Evolutionary conservation across 2,329 filamentous ascomycete genomes (phyloP).

Genomic region (Fusarium drepaniforme): DNA sequence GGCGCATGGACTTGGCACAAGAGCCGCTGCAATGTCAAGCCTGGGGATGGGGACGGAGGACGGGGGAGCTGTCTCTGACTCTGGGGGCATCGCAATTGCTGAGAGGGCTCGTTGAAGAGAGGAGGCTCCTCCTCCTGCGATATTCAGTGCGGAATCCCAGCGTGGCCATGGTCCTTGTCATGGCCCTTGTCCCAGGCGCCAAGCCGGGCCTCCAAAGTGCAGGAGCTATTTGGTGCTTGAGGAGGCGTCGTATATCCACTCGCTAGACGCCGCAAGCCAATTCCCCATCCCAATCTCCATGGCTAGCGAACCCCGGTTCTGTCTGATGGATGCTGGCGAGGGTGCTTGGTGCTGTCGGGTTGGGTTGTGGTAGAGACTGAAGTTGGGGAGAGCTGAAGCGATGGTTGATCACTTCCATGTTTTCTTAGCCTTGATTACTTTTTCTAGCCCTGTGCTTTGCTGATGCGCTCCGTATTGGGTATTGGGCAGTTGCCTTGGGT

Average conservation of each 20-base stretch:
- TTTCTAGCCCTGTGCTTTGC: background rate
- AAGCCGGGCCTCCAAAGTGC: slow-evolving; percentile 20
- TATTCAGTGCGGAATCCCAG: background rate
- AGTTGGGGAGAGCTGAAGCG: slow-evolving; percentile 4
- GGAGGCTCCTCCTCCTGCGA: background rate
- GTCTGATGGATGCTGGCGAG: background rate
- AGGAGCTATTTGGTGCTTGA: slow-evolving; percentile 27
- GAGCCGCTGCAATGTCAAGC: slow-evolving; percentile 1
- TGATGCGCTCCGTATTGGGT: background rate
- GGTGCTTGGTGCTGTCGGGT: slow-evolving; percentile 6
- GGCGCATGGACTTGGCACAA: slow-evolving; percentile 2
- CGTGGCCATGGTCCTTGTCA: slow-evolving; percentile 19
- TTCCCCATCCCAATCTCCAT: slow-evolving; percentile 40
- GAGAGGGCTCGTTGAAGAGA: background rate
- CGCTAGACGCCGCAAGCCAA: slow-evolving; percentile 31
- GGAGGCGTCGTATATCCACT: slow-evolving; percentile 20
- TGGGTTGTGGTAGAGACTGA: background rate
- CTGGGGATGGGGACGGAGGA: background rate
- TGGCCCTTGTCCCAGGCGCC: slow-evolving; percentile 17
- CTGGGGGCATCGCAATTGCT: background rate
- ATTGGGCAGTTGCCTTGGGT: background rate
- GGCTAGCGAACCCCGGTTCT: slow-evolving; percentile 16
- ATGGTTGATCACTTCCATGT: slow-evolving; percentile 34
- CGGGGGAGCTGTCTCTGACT: background rate
- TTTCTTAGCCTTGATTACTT: background rate